A percentile compares a stretch with the other conserved stretches of the same genome.
These are phyloP conservation scores for Blumeriella jaapii DNA, from an alignment of 2,329 filamentous ascomycete species.

Conservation along the genomic window DNA sequence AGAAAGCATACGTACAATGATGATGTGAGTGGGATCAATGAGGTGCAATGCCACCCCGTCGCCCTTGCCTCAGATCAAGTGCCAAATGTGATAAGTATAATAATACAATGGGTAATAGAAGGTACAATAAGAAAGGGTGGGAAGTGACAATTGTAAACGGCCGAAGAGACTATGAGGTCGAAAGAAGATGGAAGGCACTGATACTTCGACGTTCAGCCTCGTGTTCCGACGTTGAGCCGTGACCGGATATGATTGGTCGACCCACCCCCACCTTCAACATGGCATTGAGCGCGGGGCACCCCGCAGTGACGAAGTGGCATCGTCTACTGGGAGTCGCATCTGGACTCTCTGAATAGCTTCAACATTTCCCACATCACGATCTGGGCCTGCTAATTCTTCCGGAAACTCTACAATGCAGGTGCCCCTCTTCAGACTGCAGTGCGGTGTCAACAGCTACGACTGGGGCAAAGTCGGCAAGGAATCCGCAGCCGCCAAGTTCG, in stretches of 20 bases:
- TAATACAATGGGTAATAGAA: too few relatives aligned
- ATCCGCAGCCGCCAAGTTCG: slow-evolving; percentile 83
- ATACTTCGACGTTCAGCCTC: slow-evolving; percentile 5
- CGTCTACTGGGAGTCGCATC: too few relatives aligned
- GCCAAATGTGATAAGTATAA: too few relatives aligned
- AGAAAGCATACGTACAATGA: too few relatives aligned
- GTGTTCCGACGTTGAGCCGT: too few relatives aligned
- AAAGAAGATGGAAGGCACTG: not conserved
- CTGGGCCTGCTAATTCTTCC: too few relatives aligned
- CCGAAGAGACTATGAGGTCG: too few relatives aligned
- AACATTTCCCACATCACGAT: not conserved
- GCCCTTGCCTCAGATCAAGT: too few relatives aligned
- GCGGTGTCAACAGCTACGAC: slow-evolving; percentile 96
- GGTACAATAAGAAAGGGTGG: too few relatives aligned
- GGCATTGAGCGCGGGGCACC: not conserved
- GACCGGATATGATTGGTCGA: not conserved
- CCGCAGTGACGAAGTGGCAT: not conserved
- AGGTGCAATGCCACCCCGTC: too few relatives aligned
- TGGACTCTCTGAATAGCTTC: not conserved
- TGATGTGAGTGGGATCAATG: too few relatives aligned
- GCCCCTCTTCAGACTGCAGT: slow-evolving; percentile 74
- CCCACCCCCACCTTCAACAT: not conserved
- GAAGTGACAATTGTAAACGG: too few relatives aligned
- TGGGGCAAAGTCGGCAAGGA: slow-evolving; percentile 90
- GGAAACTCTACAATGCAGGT: slow-evolving; percentile 35